Conservation (phyloP, 768 basidiomycete species). For the Tulasnella sp. region DNA sequence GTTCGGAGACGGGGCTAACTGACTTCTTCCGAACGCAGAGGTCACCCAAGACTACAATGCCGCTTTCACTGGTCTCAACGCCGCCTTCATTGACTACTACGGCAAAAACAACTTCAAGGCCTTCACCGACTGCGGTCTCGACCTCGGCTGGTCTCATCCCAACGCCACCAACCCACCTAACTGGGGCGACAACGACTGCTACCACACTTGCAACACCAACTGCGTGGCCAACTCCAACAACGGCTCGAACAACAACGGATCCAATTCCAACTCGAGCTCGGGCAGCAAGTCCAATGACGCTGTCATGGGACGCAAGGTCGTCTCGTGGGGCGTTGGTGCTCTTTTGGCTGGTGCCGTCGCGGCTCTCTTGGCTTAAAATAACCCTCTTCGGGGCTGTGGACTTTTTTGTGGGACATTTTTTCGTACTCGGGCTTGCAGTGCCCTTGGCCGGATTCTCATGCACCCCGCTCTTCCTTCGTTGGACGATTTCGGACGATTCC, state of each 20-base stretch:
- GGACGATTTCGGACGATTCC: background rate
- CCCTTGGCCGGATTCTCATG: background rate
- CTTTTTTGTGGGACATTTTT: background rate
- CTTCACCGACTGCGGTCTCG: conserved; percentile 24
- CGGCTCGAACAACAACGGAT: background rate
- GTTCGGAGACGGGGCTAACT: background rate
- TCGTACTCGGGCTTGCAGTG: background rate
- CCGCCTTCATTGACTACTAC: conserved; percentile 20
- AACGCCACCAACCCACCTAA: conserved; percentile 12
- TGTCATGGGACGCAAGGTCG: background rate
- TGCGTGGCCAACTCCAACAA: background rate
- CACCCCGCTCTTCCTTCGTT: background rate
- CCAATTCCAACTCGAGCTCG: too few species aligned
- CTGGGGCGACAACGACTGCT: conserved; percentile 20
- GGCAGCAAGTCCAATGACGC: background rate
- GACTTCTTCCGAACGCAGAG: background rate
- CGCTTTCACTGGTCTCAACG: conserved; percentile 22
- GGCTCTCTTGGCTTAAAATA: conserved; percentile 4
- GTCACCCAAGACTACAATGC: conserved; percentile 25
- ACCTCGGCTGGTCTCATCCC: conserved; percentile 20
- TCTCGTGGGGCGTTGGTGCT: background rate
- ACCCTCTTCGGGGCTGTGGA: background rate
- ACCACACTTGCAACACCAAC: conserved; percentile 23
- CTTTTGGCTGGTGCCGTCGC: background rate
- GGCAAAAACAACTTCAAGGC: conserved; percentile 13